Evolutionary conservation across 2,329 filamentous ascomycete species (phyloP).

Genomic region (Alternaria panax): DNA sequence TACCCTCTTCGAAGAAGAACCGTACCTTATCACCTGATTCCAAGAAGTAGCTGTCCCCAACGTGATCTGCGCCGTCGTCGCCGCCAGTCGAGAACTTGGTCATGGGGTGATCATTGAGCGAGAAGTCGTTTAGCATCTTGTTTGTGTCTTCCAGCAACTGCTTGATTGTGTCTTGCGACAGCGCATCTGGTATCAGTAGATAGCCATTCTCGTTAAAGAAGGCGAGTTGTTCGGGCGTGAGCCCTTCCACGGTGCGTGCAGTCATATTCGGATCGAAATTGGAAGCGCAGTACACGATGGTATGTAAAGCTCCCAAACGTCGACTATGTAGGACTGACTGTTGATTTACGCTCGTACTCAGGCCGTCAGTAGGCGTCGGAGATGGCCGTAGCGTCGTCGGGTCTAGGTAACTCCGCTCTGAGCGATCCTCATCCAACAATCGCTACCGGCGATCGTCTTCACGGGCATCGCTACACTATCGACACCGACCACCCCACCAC

Average conservation of each 20-base stretch:
- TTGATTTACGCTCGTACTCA: not conserved
- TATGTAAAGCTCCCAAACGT: not conserved
- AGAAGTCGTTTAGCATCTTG: constrained; percentile 75
- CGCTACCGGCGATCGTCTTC: not conserved
- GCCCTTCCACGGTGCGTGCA: constrained; percentile 55
- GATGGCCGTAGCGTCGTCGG: constrained; percentile 29
- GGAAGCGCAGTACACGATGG: not conserved
- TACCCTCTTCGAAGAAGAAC: constrained; percentile 92
- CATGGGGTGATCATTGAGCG: constrained; percentile 85
- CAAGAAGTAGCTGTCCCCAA: constrained; percentile 95
- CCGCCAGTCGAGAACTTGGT: constrained; percentile 91
- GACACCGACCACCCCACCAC: not conserved
- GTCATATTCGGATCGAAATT: constrained; percentile 19
- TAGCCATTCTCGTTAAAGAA: constrained; percentile 86
- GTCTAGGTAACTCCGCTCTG: constrained; percentile 1
- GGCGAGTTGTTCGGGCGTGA: constrained; percentile 74
- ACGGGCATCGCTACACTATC: not conserved
- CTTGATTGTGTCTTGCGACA: constrained; percentile 70
- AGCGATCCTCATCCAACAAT: not conserved
- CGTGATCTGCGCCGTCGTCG: constrained; percentile 71
- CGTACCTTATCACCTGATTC: constrained; percentile 87
- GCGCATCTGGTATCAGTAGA: constrained; percentile 81
- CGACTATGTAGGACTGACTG: not conserved
- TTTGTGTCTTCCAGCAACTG: constrained; percentile 78
- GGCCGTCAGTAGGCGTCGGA: constrained; percentile 28